These are phyloP conservation scores for Moricandia moricandioides DNA, from an alignment of 345 rosid species.

Conservation along the genomic window DNA sequence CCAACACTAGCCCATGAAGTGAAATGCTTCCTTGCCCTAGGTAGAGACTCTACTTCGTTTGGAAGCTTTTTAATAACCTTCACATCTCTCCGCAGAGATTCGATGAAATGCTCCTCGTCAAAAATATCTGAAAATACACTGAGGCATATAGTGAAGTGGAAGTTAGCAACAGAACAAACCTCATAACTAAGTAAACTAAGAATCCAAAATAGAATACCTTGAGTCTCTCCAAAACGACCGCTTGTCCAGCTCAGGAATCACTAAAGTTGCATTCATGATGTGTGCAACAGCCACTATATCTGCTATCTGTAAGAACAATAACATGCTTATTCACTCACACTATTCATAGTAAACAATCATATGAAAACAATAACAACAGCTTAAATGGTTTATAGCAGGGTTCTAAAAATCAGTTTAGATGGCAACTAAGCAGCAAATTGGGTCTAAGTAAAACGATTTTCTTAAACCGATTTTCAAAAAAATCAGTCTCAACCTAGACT, in stretches of 20 bases:
- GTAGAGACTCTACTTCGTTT: constrained; percentile 60
- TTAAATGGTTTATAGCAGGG: background rate
- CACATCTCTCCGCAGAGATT: constrained; percentile 58
- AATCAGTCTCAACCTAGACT: no score
- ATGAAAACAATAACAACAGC: background rate
- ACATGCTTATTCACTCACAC: background rate
- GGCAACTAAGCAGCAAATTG: no score
- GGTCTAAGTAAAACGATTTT: no score
- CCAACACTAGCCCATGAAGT: constrained; percentile 75
- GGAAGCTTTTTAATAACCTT: constrained; percentile 74
- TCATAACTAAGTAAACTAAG: background rate
- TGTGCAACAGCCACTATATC: constrained; percentile 93
- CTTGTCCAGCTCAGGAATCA: constrained; percentile 82
- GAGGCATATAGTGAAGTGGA: constrained; percentile 29
- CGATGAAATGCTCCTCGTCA: constrained; percentile 69
- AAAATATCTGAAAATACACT: constrained; percentile 83
- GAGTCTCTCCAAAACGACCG: constrained; percentile 94
- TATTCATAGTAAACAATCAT: background rate
- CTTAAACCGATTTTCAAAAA: no score
- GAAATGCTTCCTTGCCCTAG: constrained; percentile 89
- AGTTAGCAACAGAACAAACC: constrained; percentile 19
- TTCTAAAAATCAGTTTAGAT: no score
- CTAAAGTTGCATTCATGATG: constrained; percentile 89
- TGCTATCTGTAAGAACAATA: constrained; percentile 51
- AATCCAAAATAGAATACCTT: constrained; percentile 44